phyloP scores from a whole-genome alignment of 495 filamentous ascomycete species.

The Penicillium mononematosum region DNA sequence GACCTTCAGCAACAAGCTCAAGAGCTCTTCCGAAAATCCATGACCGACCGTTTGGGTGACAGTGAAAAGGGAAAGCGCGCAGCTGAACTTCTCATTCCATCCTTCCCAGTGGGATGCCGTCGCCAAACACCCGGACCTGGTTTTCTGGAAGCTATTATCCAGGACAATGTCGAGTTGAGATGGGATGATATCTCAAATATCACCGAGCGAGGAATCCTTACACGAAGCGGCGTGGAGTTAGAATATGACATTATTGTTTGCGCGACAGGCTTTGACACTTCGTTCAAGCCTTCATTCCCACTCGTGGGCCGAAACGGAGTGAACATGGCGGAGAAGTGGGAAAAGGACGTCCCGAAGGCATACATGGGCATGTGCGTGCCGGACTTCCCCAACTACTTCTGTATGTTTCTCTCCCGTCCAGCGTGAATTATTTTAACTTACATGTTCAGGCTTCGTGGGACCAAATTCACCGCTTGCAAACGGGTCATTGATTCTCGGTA shows the following conservation, averaged over 20 bases:
- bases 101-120: constrained; percentile 21
- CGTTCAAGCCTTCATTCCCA: constrained; percentile 32
- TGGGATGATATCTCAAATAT: constrained; percentile 47
- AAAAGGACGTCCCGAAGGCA: constrained; percentile 22
- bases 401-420: neutral
- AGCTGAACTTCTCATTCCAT: constrained; percentile 38
- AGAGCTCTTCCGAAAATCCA: neutral
- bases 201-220: constrained; percentile 46
- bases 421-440: neutral
- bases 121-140: constrained; percentile 43
- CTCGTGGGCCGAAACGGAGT: constrained; percentile 33
- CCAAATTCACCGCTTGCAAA: constrained; percentile 46
- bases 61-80: constrained; percentile 8
- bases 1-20: constrained; percentile 3
- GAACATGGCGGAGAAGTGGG: constrained; percentile 21
- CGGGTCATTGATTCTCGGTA: constrained; percentile 2
- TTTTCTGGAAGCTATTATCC: constrained; percentile 37
- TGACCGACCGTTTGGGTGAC: constrained; percentile 1
- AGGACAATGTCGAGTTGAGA: constrained; percentile 50
- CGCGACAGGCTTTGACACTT: constrained; percentile 49
- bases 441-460: constrained; percentile 44
- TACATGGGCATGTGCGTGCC: constrained; percentile 37
- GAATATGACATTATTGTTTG: constrained; percentile 49
- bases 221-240: constrained; percentile 16
- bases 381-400: constrained; percentile 46